Conservation (phyloP, 139 green algal genomes). For the Astrephomene gubernaculifera region DNA sequence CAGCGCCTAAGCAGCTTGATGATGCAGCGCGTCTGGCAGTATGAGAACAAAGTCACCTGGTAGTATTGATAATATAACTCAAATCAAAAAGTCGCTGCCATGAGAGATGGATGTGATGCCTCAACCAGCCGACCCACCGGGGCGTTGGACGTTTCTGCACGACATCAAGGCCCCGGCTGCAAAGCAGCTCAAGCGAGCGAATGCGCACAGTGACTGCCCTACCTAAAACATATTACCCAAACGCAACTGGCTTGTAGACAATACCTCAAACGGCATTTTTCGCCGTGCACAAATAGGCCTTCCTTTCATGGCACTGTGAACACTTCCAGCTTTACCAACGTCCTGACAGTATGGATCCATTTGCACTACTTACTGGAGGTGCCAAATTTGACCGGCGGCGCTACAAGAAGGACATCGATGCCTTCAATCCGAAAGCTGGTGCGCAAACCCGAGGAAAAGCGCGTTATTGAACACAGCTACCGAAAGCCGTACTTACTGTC, state of each 20-base stretch:
- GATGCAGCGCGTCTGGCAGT: neutral
- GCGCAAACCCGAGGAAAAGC: neutral
- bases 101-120: too few species aligned
- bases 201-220: neutral
- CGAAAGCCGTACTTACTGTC: neutral
- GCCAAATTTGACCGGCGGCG: slow-evolving; percentile 44
- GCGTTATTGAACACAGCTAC: neutral
- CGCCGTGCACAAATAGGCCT: neutral
- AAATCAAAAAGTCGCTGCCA: too few species aligned
- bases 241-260: neutral
- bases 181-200: too few species aligned
- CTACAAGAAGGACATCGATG: slow-evolving; percentile 16
- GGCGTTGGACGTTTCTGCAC: too few species aligned
- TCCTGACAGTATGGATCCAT: slow-evolving; percentile 36
- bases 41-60: neutral
- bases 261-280: neutral
- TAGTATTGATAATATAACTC: neutral
- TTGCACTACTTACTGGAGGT: slow-evolving; percentile 39
- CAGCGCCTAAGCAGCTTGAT: neutral
- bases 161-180: too few species aligned
- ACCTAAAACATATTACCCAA: neutral
- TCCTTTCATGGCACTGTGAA: neutral
- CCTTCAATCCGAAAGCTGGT: slow-evolving; percentile 36
- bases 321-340: neutral
- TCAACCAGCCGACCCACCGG: too few species aligned